phyloP scores from a whole-genome alignment of 2,329 filamentous ascomycete genomes.

The Cordyceps militaris region DNA sequence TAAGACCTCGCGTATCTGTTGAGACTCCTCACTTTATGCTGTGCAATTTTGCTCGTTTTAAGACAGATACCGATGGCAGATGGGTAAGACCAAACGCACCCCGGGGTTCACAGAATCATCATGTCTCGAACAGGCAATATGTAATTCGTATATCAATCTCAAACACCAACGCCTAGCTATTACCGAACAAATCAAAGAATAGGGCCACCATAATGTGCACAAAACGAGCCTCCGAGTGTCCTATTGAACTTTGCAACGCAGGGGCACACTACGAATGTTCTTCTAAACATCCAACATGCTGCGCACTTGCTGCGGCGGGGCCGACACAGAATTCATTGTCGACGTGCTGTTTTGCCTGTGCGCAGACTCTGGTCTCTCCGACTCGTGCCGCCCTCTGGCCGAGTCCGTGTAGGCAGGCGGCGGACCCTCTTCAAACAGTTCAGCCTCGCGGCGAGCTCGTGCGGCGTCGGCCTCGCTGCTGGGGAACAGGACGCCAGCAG shows the following conservation, averaged over 20 bases:
- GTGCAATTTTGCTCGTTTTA: background rate
- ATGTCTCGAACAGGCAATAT: background rate
- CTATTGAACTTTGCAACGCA: background rate
- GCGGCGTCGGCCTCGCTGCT: slow-evolving; percentile 24
- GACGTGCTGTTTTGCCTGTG: slow-evolving; percentile 39
- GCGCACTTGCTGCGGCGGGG: slow-evolving; percentile 46
- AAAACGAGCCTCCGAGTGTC: background rate
- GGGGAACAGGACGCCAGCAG: slow-evolving; percentile 44
- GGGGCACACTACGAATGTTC: too few relatives aligned
- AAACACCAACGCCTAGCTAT: slow-evolving; percentile 10
- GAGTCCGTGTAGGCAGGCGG: slow-evolving; percentile 33
- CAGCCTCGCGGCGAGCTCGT: slow-evolving; percentile 29
- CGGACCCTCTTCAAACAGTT: slow-evolving; percentile 38
- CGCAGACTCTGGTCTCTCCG: slow-evolving; percentile 23
- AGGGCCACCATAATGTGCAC: background rate
- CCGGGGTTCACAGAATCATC: background rate
- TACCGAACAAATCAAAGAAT: background rate
- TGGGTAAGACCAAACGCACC: background rate
- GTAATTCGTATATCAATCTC: background rate
- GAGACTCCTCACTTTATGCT: background rate
- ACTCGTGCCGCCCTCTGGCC: slow-evolving; percentile 20
- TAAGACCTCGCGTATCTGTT: slow-evolving; percentile 1
- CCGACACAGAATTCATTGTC: slow-evolving; percentile 39
- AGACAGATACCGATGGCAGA: background rate
- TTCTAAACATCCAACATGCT: slow-evolving; percentile 53